Base-by-base conservation (phyloP, 2,329 filamentous ascomycete genomes). In the Arthrobotrys sinensis region DNA sequence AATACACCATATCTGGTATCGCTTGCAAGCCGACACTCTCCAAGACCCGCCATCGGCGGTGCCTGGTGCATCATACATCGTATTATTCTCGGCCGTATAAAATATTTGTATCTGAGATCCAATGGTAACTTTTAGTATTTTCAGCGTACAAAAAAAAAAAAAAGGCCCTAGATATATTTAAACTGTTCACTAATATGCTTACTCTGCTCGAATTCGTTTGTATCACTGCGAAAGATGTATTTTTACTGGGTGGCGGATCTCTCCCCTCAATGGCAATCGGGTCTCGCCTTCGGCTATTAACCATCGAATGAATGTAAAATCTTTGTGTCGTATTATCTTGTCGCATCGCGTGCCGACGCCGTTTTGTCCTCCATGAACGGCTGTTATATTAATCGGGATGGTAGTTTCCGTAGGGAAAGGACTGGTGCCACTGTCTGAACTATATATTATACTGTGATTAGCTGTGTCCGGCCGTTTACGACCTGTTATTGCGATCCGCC, bases 21-120 rank as follows among this genome's bases (percentile, higher is more conserved):
- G 8, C 34, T 52, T 32, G 64, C 65, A 11, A 76, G 65, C 36
- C 32, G 8, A 4, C 65, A 76, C 69, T 12, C 63, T 65, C 64
- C 72, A 76, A 14, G 28, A 65, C 7, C 64, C 64, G 16, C 57
- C 57, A 14, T 69, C 48, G 14, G 53, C 34, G 5, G 53, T 64
- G 5, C 65, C 72, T 19, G 28, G 69, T 16, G 72, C 72, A 65
- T 76, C 65, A 19, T 55, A 76, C 55, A 69, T 64, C 6, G 72
- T 76, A 16, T 69, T 69, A 21, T 76, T 76, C n/a, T 55, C 46
- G 12, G 65, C 72, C 16, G 65, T 65, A 46, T 76, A 76, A 34
- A 76, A 76, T 64, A 76, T 69, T 50, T 43, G 64, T 11, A 76
- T 65, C 72, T 76, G 2, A 63, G 10, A 63, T 21, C 40, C n/a